Base-by-base conservation (phyloP, 495 filamentous ascomycete genomes). In the Xylaria grammica region DNA sequence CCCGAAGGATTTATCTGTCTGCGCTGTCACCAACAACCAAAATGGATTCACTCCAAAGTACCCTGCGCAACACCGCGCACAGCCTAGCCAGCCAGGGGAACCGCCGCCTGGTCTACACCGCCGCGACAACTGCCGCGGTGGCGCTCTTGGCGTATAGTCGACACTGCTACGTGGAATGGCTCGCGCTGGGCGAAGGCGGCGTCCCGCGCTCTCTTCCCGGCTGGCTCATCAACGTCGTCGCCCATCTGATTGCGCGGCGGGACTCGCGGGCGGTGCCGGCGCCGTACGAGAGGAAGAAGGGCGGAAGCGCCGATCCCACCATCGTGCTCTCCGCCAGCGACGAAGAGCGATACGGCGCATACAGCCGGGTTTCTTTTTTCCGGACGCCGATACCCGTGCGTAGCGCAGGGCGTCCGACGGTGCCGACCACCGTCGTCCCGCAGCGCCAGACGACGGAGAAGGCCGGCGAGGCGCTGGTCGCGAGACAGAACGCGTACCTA, bases 171-270 rank as follows among this genome's bases (percentile, higher is more conserved):
- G 27, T 32, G 4, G 60, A 63, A 26, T 78, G 67, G 72, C 69
- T 77, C 38, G 69, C 74, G 7, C 72, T 79, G 59, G 77, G 77
- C 38, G 69, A 63, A 22, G 75, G 76, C 63, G 78, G 78, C 44
- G 40, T 79, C 4, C 78, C 78, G 20, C 65, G 73, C 62, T 73
- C 78, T 59, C 48, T 70, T 32, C 27, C 69, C 46, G 78, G 78
- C 17, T 81, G 76, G 75, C 67, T 79, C 3, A 55, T 70, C 7
- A 65, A 75, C 42, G 32, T 51, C 1, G 11, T 60, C 1, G 27
- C 75, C 13, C 70, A 67, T 49, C 49, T 65, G 4, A 4, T 78
- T 40, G 68, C 75, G 19, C 67, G 67, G 24, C 59, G 61, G 24
- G 76, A 77, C 61, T 63, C 62, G 3, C 60, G 64, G 8, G 66